These are phyloP conservation scores for Debaryomyces hansenii DNA, from an alignment of 805 yeast species.

Conservation along the genomic window DNA sequence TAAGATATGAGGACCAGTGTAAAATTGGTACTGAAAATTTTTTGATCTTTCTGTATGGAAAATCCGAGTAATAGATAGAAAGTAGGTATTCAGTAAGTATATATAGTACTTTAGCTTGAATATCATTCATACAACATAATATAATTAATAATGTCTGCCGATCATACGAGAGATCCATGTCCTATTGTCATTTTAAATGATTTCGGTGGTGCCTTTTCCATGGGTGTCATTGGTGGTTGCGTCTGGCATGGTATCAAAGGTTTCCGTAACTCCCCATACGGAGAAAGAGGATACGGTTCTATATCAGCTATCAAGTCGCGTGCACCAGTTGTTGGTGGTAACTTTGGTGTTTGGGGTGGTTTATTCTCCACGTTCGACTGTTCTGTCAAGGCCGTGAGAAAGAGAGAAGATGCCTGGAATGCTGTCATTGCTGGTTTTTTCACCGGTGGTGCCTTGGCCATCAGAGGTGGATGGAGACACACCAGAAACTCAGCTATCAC, in stretches of 20 bases:
- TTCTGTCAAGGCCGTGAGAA: conserved; percentile 90
- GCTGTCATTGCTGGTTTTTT: conserved; percentile 97
- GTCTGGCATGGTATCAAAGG: conserved; percentile 99
- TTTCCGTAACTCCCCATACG: conserved; percentile 95
- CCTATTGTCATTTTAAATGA: conserved; percentile 94
- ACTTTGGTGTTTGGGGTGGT: conserved; percentile 99
- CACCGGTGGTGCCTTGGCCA: conserved; percentile 96
- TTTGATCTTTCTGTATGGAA: not conserved
- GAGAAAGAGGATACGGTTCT: conserved; percentile 91
- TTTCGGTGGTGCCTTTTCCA: conserved; percentile 98
- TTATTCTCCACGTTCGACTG: conserved; percentile 94
- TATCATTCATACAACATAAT: not conserved
- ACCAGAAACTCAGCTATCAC: conserved; percentile 95
- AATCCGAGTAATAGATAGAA: not conserved
- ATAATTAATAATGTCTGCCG: conserved; percentile 56
- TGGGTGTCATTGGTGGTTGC: conserved; percentile 99
- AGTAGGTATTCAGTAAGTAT: not conserved
- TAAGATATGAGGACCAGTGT: not conserved
- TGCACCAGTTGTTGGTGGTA: conserved; percentile 98
- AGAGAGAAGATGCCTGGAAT: conserved; percentile 98
- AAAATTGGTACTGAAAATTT: conserved; percentile 7
- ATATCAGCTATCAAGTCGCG: conserved; percentile 88
- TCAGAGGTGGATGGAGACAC: conserved; percentile 98
- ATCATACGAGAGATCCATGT: conserved; percentile 98
- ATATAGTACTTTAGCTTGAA: not conserved